Conservation (phyloP, 495 filamentous ascomycete species). For the Corynascus novoguineensis region DNA sequence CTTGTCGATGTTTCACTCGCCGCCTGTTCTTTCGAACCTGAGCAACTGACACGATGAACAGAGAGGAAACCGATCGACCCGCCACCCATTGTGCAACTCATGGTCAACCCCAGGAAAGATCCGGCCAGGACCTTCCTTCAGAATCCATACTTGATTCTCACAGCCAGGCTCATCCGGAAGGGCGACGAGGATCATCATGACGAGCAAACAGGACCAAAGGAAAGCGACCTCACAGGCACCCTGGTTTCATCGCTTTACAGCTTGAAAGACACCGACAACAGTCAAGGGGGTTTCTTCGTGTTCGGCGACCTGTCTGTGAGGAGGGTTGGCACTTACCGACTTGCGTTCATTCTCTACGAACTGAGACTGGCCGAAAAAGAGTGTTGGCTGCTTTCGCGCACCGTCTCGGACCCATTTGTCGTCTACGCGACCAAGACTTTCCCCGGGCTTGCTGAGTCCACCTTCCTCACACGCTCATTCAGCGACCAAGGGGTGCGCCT, state of each 20-base stretch:
- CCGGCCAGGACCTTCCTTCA: constrained; percentile 71
- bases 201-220: constrained; percentile 42
- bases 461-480: constrained; percentile 85
- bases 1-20: background rate
- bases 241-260: constrained; percentile 89
- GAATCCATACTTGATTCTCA: constrained; percentile 56
- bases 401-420: constrained; percentile 68
- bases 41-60: constrained; percentile 34
- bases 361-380: constrained; percentile 63
- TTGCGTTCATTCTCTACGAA: constrained; percentile 86
- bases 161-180: constrained; percentile 55
- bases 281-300: constrained; percentile 94
- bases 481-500: constrained; percentile 91
- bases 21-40: background rate
- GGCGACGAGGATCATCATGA: constrained; percentile 50
- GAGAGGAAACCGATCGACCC: constrained; percentile 94
- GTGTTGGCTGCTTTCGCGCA: constrained; percentile 55
- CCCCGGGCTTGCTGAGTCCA: constrained; percentile 84
- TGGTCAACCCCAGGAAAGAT: constrained; percentile 63
- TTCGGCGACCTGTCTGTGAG: constrained; percentile 89
- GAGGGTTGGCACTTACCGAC: constrained; percentile 68
- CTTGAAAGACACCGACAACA: constrained; percentile 86
- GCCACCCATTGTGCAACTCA: constrained; percentile 84
- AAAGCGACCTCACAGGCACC: constrained; percentile 57
- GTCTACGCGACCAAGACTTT: constrained; percentile 76